Evolutionary conservation across 2,329 filamentous ascomycete species (phyloP), one percentile per base, ranked within the genome.

Genomic region (Colletotrichum endophyticum): DNA sequence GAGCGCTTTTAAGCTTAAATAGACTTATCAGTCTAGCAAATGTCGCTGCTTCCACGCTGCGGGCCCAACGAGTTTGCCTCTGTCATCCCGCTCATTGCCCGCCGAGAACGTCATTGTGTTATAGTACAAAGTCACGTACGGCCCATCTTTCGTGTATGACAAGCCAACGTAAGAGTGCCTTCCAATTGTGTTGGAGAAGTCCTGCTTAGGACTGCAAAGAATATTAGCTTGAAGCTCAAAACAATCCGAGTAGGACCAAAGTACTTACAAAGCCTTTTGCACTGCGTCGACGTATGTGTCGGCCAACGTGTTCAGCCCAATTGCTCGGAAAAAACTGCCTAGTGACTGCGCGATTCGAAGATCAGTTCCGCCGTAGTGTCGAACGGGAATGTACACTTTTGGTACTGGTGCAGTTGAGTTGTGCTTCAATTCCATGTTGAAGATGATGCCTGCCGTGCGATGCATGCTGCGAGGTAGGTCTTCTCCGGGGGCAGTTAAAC

Each of bases 321-420:
- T 67, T 12, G 69, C 73, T 15, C 73, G 53, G 73, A 75, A 75
- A 25, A 75, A 68, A 32, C 22, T 68, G 56, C 73, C 56, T 15
- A 75, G 56, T 4, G 53, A 72, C 9, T 75, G 73, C 15, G 73
- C 73, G 30, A 75, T 72, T 12, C 73, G 69, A n/a, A 75, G 39
- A 25, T 75, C 73, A 27, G 73, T 75, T 27, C 73, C 73, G 8
- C 73, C 79, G 56, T 85, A 85, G 70, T 85, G 84, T 1, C 83
- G 79, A 0, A 84, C 84, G 2, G 84, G 84, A 25, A 85, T 77
- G 63, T 85, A 85, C 3, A 82, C 76, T 75, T 85, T 85, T 1
- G 80, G 75, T 13, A 78, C 79, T 1, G 84, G 84, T 1, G 27
- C 16, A 8, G 34, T 19, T 11, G 53, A 75, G 11, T 73, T 68